A percentile compares a stretch with the other conserved stretches of the same genome.
phyloP scores from a whole-genome alignment of 2,329 filamentous ascomycete species.

The Stenocarpella maydis region DNA sequence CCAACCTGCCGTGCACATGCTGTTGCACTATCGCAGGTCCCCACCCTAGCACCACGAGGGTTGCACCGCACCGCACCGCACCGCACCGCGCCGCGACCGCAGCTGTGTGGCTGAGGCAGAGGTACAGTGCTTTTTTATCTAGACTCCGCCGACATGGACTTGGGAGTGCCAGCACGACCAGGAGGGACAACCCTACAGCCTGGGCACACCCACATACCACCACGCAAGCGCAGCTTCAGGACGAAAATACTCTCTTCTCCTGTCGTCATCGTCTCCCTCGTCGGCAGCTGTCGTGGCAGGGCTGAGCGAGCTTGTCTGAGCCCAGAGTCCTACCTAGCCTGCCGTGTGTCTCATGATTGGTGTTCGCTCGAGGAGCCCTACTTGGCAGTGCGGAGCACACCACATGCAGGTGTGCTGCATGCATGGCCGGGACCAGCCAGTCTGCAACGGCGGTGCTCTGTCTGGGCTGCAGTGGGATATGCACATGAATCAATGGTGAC shows the following conservation, averaged over 20 bases:
- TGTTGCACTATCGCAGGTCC: background rate
- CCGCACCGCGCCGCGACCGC: too few species aligned
- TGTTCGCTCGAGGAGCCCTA: background rate
- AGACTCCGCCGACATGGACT: conserved; percentile 19
- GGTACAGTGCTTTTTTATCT: conserved; percentile 18
- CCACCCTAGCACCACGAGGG: conserved; percentile 5
- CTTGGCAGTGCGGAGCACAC: background rate
- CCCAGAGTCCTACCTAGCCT: background rate
- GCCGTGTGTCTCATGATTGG: conserved; percentile 1
- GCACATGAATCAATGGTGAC: background rate
- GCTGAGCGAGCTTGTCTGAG: conserved; percentile 13
- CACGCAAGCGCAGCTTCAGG: background rate
- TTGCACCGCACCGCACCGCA: background rate
- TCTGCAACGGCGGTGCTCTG: conserved; percentile 24
- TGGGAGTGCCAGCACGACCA: background rate
- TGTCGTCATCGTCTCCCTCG: conserved; percentile 9
- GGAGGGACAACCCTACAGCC: background rate
- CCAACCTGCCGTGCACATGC: conserved; percentile 7
- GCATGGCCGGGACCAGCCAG: conserved; percentile 15
- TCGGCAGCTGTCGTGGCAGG: conserved; percentile 13
- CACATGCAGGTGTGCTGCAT: conserved; percentile 10
- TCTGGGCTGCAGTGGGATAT: conserved; percentile 2
- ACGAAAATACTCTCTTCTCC: background rate
- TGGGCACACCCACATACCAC: background rate
- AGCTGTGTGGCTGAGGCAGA: conserved; percentile 24